Conservation (phyloP, 345 rosid species). For the Eutrema heterophyllum region DNA sequence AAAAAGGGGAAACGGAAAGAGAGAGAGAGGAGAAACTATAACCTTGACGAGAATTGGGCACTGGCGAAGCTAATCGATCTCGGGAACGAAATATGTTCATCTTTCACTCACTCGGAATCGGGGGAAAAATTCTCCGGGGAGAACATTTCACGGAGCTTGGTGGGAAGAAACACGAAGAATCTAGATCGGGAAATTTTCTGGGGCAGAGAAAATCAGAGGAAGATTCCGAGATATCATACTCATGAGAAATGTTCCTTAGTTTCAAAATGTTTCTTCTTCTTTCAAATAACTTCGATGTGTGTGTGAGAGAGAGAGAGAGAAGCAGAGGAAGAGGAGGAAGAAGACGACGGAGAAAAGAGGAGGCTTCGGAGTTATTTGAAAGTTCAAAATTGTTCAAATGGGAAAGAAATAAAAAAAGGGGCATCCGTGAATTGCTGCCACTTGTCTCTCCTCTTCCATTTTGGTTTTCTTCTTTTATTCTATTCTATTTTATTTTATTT, state of each 20-base stretch:
- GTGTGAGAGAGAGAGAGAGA: slow-evolving; percentile 9
- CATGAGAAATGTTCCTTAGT: too few species aligned
- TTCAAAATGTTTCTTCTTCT: too few species aligned
- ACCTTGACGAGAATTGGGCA: slow-evolving; percentile 39
- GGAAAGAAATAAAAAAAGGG: slow-evolving; percentile 19
- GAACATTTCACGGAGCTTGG: not conserved
- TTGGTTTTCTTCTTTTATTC: not conserved
- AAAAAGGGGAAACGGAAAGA: not conserved
- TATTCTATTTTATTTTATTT: not conserved
- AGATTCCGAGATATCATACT: slow-evolving; percentile 15
- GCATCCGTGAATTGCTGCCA: slow-evolving; percentile 31
- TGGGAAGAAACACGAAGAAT: not conserved
- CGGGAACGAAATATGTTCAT: slow-evolving; percentile 54
- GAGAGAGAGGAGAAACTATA: not conserved
- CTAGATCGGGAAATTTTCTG: slow-evolving; percentile 28
- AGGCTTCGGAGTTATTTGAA: slow-evolving; percentile 42
- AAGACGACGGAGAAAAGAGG: slow-evolving; percentile 26
- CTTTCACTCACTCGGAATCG: slow-evolving; percentile 28
- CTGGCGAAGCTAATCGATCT: slow-evolving; percentile 24
- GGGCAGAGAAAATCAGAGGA: slow-evolving; percentile 13
- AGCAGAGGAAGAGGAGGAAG: slow-evolving; percentile 7
- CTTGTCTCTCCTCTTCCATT: slow-evolving; percentile 13
- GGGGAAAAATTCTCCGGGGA: not conserved
- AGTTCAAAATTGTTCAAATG: slow-evolving; percentile 47
- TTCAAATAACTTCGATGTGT: too few species aligned